Base-by-base conservation (phyloP, 371 early-diverging fungal species). In the Lichtheimia corymbifera region DNA sequence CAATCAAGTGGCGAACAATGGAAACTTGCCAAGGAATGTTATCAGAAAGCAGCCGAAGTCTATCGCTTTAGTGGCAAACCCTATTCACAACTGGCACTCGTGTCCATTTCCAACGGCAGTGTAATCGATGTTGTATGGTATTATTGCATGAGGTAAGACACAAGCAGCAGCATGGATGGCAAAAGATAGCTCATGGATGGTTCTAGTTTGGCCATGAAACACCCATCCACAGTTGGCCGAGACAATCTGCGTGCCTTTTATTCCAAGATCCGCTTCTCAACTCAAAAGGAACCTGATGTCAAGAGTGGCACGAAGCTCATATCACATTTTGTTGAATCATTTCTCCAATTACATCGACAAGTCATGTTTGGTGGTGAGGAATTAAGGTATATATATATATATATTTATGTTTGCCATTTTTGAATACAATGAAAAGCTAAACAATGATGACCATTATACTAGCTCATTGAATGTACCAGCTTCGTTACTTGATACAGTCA, bases 121-220 rank as follows among this genome's bases (percentile, higher is more conserved):
- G 76, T 69, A 0, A 78, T 81, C 58, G 82, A 81, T 62, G 75
- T 81, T 12, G 82, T 78, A 13, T 81, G 76, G 73, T 78, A 77
- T 35, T 81, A 81, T 55, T 81, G 78, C 47, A 76, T 81, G 76
- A 80, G 73, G 76, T 76, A 72, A 61, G 25, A 5, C 22, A 18
- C 41, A 13, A 20, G 12, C 15, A 20, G 12, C 15, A 12, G 25
- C 17, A 12, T 56, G 11, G 17, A 56, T 17, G 13, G 2, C 41
- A 42, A 40, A 15, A 9, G 9, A 1, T 20, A 24, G 27, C 13
- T 40, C 35, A 28, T 13, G 14, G 54, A 18, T 15, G 25, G 1
- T 14, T 17, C 4, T 57, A 77, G 82, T 43, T 28, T 81, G 53
- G 78, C 76, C 13, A 74, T 78, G 51, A 76, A 76, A 35, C 49